Base-by-base conservation (phyloP, 352 stramenopile species). In the Pythium folliculosum region DNA sequence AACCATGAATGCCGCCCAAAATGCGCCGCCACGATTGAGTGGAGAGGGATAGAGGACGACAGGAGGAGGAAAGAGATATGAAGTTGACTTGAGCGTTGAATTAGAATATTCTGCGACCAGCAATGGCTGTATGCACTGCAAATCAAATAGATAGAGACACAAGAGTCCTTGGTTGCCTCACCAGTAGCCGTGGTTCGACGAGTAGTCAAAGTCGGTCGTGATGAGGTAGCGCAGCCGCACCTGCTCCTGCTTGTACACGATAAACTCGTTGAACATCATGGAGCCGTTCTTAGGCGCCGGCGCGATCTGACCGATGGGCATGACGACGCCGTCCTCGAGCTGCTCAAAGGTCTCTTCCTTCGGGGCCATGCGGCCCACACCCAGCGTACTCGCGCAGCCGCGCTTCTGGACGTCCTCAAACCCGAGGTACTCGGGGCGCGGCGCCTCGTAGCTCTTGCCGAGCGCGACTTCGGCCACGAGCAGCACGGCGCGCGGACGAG, bases 201-300 rank as follows among this genome's bases (percentile, higher is more conserved):
- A 44, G 57, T 71, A 71, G 13, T 59, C 48, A n/a, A 87, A 87
- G 37, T 83, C 77, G 35, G 80, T 66, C 21, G 70, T 78, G 58
- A 90, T 73, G 19, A 88, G 60, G 66, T 90, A 88, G 27, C 79
- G 79, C 67, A 90, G 61, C 40, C 79, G 80, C 52, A 90, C 81
- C 74, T 91, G 83, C 40, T 89, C 81, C 32, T 77, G 70, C 12
- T 80, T 81, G 60, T 90, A 91, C 50, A 91, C 83, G 51, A 91
- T 81, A 59, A 84, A 91, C 61, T 91, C 83, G 68, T 89, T 90
- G 71, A 85, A 90, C 6, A 88, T 73, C 63, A 90, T 65, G 19
- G 66, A 69, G 10, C 77, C 83, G 21, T 59, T 73, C 10, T 66
- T 76, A 17, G 56, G 35, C 19, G 76, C 67, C 6, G 79, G 75